Conservation (phyloP, 768 basidiomycete genomes). For the Collybia sordida region DNA sequence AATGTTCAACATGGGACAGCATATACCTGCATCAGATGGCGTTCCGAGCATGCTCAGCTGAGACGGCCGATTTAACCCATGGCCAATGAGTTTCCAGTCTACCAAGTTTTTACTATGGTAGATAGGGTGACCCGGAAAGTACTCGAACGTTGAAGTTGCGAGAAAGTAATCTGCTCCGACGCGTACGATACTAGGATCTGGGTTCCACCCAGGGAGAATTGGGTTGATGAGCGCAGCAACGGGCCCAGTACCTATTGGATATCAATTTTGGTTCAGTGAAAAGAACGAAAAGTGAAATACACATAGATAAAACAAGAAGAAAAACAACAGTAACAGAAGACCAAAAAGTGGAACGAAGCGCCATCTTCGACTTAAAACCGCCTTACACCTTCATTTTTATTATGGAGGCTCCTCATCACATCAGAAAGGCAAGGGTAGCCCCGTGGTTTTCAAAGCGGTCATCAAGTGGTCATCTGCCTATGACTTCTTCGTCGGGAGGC, state of each 20-base stretch:
- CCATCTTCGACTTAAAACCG: no score
- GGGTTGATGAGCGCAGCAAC: constrained; percentile 26
- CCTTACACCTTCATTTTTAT: no score
- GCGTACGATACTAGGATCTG: constrained; percentile 38
- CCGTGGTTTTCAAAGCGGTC: no score
- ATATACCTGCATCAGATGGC: constrained; percentile 35
- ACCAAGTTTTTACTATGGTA: constrained; percentile 38
- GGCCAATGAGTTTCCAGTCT: constrained; percentile 35
- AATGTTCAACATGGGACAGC: neutral
- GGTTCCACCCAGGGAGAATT: constrained; percentile 40
- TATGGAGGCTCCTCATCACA: no score
- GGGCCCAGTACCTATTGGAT: neutral
- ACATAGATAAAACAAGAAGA: neutral
- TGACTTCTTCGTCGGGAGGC: no score
- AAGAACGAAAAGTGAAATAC: neutral
- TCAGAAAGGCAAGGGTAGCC: no score
- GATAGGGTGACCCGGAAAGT: constrained; percentile 41
- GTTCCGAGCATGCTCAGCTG: constrained; percentile 35
- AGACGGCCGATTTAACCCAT: constrained; percentile 33
- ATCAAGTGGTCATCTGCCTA: no score
- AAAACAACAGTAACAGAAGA: no score
- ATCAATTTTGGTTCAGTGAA: neutral
- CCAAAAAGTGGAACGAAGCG: no score
- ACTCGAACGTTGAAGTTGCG: constrained; percentile 38
- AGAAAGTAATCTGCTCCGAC: constrained; percentile 39